These are phyloP conservation scores for Penicillium decumbens DNA, from an alignment of 2,329 filamentous ascomycete species.

Conservation along the genomic window DNA sequence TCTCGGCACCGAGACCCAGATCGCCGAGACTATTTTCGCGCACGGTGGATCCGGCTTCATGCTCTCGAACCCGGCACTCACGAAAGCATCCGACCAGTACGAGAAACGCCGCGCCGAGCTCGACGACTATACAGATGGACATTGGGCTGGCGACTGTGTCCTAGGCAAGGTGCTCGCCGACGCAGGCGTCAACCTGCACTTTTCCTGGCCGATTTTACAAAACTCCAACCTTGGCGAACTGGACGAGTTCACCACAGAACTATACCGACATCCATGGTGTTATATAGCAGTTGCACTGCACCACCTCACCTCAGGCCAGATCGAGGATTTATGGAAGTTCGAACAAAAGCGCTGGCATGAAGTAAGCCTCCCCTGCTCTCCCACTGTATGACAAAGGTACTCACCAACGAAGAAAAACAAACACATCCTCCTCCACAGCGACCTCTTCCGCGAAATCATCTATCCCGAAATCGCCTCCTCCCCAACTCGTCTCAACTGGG, in stretches of 20 bases:
- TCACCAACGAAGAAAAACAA: slow-evolving; percentile 18
- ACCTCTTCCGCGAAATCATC: slow-evolving; percentile 38
- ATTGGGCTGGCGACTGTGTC: slow-evolving; percentile 51
- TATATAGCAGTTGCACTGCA: slow-evolving; percentile 50
- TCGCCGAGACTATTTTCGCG: slow-evolving; percentile 49
- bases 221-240: slow-evolving; percentile 44
- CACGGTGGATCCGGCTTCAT: slow-evolving; percentile 53
- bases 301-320: slow-evolving; percentile 44
- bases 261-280: slow-evolving; percentile 47
- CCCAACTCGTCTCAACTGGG: slow-evolving; percentile 29
- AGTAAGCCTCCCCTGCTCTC: slow-evolving; percentile 43
- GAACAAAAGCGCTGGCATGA: slow-evolving; percentile 55
- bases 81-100: slow-evolving; percentile 43
- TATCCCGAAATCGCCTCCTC: slow-evolving; percentile 29
- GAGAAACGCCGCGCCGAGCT: slow-evolving; percentile 40
- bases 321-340: slow-evolving; percentile 44
- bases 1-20: slow-evolving; percentile 52
- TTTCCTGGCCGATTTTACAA: slow-evolving; percentile 47
- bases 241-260: slow-evolving; percentile 39
- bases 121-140: slow-evolving; percentile 44
- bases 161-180: slow-evolving; percentile 47
- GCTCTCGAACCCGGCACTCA: slow-evolving; percentile 49
- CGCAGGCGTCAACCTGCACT: slow-evolving; percentile 44
- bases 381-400: background rate
- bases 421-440: slow-evolving; percentile 32